A percentile compares a stretch with the other conserved stretches of the same genome.
phyloP scores from a whole-genome alignment of 2,329 filamentous ascomycete genomes.

The Dryadomyces sulphureus region DNA sequence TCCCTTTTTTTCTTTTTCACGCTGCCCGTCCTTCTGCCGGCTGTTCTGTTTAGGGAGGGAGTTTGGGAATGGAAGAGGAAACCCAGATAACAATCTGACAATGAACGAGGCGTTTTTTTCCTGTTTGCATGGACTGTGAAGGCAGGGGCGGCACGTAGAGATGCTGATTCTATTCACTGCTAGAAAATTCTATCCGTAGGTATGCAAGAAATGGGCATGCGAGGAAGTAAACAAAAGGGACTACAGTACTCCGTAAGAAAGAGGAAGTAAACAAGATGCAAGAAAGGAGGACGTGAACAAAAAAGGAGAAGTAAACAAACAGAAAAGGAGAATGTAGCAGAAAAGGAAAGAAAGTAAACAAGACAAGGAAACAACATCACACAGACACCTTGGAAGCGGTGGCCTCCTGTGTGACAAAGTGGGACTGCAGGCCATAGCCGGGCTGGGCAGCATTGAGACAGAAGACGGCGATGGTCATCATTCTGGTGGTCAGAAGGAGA shows the following conservation, averaged over 20 bases:
- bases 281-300: constrained; percentile 31
- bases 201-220: not conserved
- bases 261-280: constrained; percentile 33
- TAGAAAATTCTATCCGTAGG: constrained; percentile 1
- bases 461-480: constrained; percentile 10
- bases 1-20: not conserved
- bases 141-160: not conserved
- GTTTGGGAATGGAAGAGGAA: not conserved
- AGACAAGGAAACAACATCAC: too few species aligned
- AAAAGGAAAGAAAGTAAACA: too few species aligned
- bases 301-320: not conserved
- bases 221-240: not conserved
- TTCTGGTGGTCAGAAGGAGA: not conserved
- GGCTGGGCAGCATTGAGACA: constrained; percentile 10
- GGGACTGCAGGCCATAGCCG: constrained; percentile 8
- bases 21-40: not conserved
- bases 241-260: too few species aligned
- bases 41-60: not conserved
- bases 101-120: not conserved
- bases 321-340: not conserved
- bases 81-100: not conserved
- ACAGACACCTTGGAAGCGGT: too few species aligned
- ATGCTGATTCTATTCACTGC: not conserved
- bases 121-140: not conserved
- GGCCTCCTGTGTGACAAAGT: not conserved